Evolutionary conservation across 2,329 filamentous ascomycete species (phyloP), one percentile per base, ranked within the genome.

Genomic region (Rhinocladiella similis): DNA sequence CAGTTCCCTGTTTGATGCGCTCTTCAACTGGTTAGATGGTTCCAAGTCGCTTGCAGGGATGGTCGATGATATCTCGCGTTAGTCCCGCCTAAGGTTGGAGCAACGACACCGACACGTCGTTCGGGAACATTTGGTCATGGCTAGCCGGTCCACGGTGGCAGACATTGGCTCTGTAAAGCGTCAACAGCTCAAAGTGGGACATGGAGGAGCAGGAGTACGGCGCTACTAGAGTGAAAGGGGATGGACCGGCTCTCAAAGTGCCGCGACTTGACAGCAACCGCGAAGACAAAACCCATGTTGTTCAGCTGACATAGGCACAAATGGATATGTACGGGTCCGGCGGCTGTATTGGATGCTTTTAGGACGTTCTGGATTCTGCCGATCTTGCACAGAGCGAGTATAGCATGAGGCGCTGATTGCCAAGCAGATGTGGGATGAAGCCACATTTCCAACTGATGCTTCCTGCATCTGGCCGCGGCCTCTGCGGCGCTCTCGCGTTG

Each of bases 401-500:
- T 54, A 54, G 47, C 39, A 14, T 53, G 48, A 27, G 39, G 22
- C 33, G 41, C 47, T 22, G 16, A 18, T 19, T 36, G 49, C 49
- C 49, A 52, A 52, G 49, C 14, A n/a, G 36, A 7, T 18, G 19
- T 14, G 49, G 49, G 50, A 33, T 33, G 27, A 60, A 60, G 57
- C 57, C 57, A 60, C 54, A 57, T 27, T 50, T 9, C 39, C 50
- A 43, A 39, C 38, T 33, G 2, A 39, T 2, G 36, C 35, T 4
- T 25, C 22, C 22, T 25, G 35, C n/a, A 38, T 38, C 35, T 7
- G 3, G 35, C 35, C 35, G 14, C 53, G 57, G 57, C 57, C 53
- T 60, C 57, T 49, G 53, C 49, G 57, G 41, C 39, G 48, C 52
- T 59, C 56, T 59, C 48, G 56, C 12, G 12, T 39, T 16, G 5